These are phyloP conservation scores for Fusarium buxicola DNA, from an alignment of 2,329 filamentous ascomycete species.

Conservation along the genomic window DNA sequence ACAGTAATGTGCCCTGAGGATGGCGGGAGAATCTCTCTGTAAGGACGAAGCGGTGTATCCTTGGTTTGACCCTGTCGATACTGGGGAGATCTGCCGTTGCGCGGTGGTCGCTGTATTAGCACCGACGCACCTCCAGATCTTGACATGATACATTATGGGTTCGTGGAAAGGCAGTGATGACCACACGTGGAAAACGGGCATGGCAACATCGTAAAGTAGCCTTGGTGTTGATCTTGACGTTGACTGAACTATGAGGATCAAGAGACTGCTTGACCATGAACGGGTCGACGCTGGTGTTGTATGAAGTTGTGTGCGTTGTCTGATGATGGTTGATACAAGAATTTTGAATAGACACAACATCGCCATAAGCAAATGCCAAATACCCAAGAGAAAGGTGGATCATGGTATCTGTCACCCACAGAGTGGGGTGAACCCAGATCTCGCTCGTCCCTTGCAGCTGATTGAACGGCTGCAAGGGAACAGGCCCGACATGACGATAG, in stretches of 20 bases:
- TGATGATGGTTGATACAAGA: not conserved
- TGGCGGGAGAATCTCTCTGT: not conserved
- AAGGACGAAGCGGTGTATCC: constrained; percentile 5
- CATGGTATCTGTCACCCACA: constrained; percentile 17
- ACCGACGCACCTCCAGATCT: constrained; percentile 10
- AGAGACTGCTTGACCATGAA: not conserved
- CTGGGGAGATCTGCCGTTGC: constrained; percentile 1
- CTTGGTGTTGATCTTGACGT: constrained; percentile 1
- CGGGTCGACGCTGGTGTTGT: not conserved
- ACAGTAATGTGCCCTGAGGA: not conserved
- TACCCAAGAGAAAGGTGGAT: constrained; percentile 33
- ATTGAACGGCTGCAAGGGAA: constrained; percentile 36
- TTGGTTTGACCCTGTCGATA: not conserved
- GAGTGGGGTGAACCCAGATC: constrained; percentile 42
- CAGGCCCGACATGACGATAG: constrained; percentile 23
- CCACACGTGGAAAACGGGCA: not conserved
- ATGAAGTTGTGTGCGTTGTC: too few species aligned
- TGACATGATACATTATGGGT: constrained; percentile 5
- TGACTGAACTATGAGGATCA: not conserved
- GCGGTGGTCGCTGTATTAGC: constrained; percentile 1
- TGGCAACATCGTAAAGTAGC: not conserved
- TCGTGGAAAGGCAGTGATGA: not conserved
- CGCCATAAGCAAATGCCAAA: not conserved
- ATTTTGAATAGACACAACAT: not conserved
- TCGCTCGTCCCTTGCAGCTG: constrained; percentile 34